Base-by-base conservation (phyloP, 2,329 filamentous ascomycete genomes). In the Hypoxylon sp. region DNA sequence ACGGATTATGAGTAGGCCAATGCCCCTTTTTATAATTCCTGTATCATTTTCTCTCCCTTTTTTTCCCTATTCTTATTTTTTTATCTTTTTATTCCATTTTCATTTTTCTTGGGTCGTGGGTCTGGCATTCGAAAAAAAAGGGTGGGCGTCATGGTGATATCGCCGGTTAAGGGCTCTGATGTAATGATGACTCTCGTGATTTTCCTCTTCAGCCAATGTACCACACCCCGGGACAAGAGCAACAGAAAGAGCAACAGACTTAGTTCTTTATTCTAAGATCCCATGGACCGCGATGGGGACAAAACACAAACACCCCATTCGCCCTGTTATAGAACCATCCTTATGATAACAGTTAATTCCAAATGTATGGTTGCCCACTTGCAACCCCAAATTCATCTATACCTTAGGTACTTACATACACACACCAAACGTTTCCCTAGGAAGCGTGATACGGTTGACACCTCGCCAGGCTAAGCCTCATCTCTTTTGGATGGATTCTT, bases 171-270 rank as follows among this genome's bases (percentile, higher is more conserved):
- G 51, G 30, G n/a, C 46, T 55, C 25, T 70, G 68, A 70, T 68
- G 68, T 70, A 63, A 68, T 70, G 2, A 70, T 70, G 59, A 70
- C 62, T 30, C 28, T 53, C 45, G 28, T 36, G 9, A 7, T 52
- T 53, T 60, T 36, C 34, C 17, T 11, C 19, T 51, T 58, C 38
- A 11, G 23, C 46, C 49, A 51, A 57, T 32, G 13, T 32, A 21
- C 32, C 10, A 11, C 46, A 34, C 11, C 46, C 46, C 28, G 9
- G 36, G 38, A 48, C n/a, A n/a, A n/a, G n/a, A n/a, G n/a, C n/a
- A n/a, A n/a, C n/a, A n/a, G 3, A 32, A 34, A 46, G 41, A 46
- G 5, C 50, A 32, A 58, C 34, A 14, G 19, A 30, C 13, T 21
- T n/a, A 9, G 6, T 0, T 21, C 11, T 25, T 34, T 28, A 23